Conservation (phyloP, 139 green algal genomes). For the Gonium pectorale region DNA sequence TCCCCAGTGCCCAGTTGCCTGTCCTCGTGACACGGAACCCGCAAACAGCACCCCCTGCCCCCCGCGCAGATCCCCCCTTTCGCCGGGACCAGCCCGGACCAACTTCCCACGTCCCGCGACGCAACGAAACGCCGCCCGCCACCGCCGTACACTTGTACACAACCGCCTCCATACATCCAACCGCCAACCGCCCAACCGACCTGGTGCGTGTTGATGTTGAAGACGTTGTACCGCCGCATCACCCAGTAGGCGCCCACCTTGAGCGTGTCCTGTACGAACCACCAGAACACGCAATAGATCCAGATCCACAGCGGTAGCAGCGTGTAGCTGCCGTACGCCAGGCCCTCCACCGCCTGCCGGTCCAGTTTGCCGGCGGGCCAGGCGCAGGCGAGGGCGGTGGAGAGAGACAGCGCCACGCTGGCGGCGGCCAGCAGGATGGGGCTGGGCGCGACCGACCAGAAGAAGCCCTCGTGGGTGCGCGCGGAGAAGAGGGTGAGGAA, state of each 20-base stretch:
- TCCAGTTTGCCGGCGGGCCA: conserved; percentile 24
- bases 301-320: conserved; percentile 80
- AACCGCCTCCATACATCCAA: no score
- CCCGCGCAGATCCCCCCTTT: no score
- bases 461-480: conserved; percentile 78
- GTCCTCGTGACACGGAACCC: no score
- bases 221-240: conserved; percentile 47
- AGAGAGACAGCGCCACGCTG: conserved; percentile 59
- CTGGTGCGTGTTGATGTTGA: conserved; percentile 46
- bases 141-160: not conserved
- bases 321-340: conserved; percentile 48
- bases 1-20: no score
- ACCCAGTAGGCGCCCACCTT: conserved; percentile 34
- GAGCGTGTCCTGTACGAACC: conserved; percentile 70
- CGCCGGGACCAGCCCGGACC: no score
- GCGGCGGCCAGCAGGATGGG: conserved; percentile 47
- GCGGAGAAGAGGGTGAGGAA: conserved; percentile 90
- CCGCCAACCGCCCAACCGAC: not conserved
- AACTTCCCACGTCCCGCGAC: no score
- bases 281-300: conserved; percentile 90
- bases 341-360: conserved; percentile 5
- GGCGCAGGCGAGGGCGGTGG: conserved; percentile 74
- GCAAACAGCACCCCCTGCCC: no score
- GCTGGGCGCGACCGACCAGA: conserved; percentile 63
- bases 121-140: no score